Evolutionary conservation across 176 grass and related monocot genomes (phyloP), one percentile per base, ranked within the genome.

Genomic region (Puya raimondii): DNA sequence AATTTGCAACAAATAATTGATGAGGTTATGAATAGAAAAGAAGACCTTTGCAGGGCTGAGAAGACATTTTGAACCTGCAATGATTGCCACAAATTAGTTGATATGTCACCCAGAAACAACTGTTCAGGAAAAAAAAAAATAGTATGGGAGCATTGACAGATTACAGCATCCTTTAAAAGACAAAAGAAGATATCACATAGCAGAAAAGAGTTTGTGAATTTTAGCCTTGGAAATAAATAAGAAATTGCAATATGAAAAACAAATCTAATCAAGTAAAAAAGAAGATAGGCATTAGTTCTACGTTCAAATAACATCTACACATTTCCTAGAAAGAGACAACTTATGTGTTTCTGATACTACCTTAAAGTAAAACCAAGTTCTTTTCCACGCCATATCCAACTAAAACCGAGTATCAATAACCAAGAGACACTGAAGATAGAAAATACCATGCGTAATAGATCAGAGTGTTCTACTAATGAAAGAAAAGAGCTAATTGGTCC

Each of bases 31-130:
- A 9, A 17, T 50, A 48, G 59, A 72, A 68, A 6, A 16, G 4
- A 64, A 49, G 73, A 96, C 91, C 91, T 96, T 87, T 96, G 81
- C 47, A 85, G 48, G 2, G 54, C 15, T 48, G 87, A 87, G 82
- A 96, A 96, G 10, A 83, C 70, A 73, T 11, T 20, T 74, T 96
- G 87, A 73, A 96, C 81, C 91, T 96, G 80, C 65, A 83, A 69
- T 68, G 22, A 50, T 23, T 66, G 29, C n/a, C 63, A 48, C 26
- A 11, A 52, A 74, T 72, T 53, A 53, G 29, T 80, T 64, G 27
- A 13, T 57, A 59, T 69, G 68, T 17, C 12, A 11, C 22, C n/a
- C 53, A 61, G 51, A 48, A 68, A 26, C 48, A 66, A 66, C 13
- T 8, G 50, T 11, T 9, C 11, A 53, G 22, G 10, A 74, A 52